A percentile compares a stretch with the other conserved stretches of the same genome.
Evolutionary conservation across 2,329 filamentous ascomycete genomes (phyloP).

Genomic region (Amauroascus verrucosus): DNA sequence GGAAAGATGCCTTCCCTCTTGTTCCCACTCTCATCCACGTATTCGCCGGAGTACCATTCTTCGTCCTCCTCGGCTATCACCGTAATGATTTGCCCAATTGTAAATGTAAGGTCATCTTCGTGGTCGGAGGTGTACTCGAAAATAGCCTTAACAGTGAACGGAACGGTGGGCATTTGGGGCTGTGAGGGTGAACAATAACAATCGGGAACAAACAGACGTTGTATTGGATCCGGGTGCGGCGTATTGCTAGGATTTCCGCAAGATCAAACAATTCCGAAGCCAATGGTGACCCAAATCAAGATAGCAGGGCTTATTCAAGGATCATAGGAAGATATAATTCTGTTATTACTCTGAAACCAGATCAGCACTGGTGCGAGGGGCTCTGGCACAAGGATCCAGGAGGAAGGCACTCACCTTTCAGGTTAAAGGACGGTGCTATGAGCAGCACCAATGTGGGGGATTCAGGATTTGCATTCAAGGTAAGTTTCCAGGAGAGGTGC

Average conservation of each 20-base stretch:
- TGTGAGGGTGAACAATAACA: slow-evolving; percentile 23
- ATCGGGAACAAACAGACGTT: neutral
- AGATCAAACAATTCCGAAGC: neutral
- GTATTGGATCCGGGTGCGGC: slow-evolving; percentile 2
- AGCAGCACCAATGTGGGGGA: neutral
- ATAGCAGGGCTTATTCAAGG: neutral
- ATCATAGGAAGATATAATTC: neutral
- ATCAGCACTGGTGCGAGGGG: neutral
- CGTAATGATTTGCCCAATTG: slow-evolving; percentile 77
- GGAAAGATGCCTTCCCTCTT: slow-evolving; percentile 84
- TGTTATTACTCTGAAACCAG: neutral
- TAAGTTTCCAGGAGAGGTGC: neutral
- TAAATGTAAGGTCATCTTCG: slow-evolving; percentile 88
- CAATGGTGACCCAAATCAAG: neutral
- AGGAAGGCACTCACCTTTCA: neutral
- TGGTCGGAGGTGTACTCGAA: slow-evolving; percentile 90
- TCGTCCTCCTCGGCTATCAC: slow-evolving; percentile 86
- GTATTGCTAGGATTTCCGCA: neutral
- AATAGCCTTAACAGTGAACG: slow-evolving; percentile 90
- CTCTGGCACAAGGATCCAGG: neutral
- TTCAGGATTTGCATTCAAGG: neutral
- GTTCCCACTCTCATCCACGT: slow-evolving; percentile 61
- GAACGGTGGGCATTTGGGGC: slow-evolving; percentile 53
- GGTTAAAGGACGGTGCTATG: neutral
- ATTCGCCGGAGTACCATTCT: slow-evolving; percentile 90